Conservation (phyloP, 169 alveolate genomes). For the Perkinsus marinus region DNA sequence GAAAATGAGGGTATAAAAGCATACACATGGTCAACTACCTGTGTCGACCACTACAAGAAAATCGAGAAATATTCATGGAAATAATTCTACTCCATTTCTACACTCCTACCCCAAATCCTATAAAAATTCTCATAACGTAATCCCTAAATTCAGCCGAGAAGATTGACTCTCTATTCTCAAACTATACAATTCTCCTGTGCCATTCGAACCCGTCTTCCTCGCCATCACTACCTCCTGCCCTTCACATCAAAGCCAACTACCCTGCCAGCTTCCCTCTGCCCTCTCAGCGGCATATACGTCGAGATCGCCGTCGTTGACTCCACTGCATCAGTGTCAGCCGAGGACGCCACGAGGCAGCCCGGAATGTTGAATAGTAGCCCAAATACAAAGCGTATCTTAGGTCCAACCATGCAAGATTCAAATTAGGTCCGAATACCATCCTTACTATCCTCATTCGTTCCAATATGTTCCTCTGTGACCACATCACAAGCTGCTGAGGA, state of each 20-base stretch:
- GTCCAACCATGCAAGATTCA: not conserved
- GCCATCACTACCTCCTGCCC: not conserved
- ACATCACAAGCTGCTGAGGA: not conserved
- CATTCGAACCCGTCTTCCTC: not conserved
- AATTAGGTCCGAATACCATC: not conserved
- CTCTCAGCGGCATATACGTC: not conserved
- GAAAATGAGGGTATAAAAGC: too few relatives aligned
- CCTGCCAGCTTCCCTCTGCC: not conserved
- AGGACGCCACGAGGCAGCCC: not conserved
- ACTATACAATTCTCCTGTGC: not conserved
- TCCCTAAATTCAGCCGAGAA: too few relatives aligned
- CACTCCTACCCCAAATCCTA: too few relatives aligned
- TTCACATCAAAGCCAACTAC: not conserved
- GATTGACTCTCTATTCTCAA: too few relatives aligned
- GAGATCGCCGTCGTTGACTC: not conserved
- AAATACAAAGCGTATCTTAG: not conserved
- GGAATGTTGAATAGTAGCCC: not conserved
- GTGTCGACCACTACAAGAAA: too few relatives aligned
- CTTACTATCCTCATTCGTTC: not conserved
- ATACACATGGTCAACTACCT: too few relatives aligned
- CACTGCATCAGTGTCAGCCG: not conserved
- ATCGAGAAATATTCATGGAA: too few relatives aligned
- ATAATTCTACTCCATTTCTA: too few relatives aligned
- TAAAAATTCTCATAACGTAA: too few relatives aligned
- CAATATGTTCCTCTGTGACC: not conserved